Evolutionary conservation across 2,329 filamentous ascomycete species (phyloP).

Genomic region (Diaporthe humulicola): DNA sequence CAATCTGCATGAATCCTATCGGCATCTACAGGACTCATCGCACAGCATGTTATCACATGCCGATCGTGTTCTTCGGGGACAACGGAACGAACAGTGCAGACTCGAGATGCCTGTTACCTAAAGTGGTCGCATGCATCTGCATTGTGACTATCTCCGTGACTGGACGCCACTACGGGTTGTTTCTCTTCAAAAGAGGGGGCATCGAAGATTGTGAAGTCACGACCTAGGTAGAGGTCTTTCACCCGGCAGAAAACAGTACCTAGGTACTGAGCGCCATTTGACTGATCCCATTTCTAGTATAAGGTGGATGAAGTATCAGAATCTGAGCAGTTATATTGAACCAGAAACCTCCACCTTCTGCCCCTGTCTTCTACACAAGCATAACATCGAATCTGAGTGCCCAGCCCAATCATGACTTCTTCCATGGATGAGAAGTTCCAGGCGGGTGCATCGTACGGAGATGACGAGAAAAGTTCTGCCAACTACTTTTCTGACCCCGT

Average conservation of each 20-base stretch:
- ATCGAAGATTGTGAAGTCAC: neutral
- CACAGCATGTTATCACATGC: neutral
- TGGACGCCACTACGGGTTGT: conserved; percentile 5
- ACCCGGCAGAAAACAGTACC: neutral
- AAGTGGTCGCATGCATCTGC: neutral
- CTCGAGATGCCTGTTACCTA: neutral
- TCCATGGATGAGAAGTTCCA: conserved; percentile 50
- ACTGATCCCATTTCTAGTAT: neutral
- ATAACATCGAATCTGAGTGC: neutral
- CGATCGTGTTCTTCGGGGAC: neutral
- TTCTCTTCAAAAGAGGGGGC: neutral
- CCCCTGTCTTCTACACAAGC: neutral
- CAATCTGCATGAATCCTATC: neutral
- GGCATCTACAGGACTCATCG: neutral
- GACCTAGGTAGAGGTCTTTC: neutral
- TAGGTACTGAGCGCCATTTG: neutral
- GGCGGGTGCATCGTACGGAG: conserved; percentile 53
- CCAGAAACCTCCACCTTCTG: neutral
- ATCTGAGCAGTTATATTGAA: neutral
- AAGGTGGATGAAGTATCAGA: neutral
- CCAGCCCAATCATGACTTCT: neutral
- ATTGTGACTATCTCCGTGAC: neutral
- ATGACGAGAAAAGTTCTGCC: conserved; percentile 43
- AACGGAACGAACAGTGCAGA: too few species aligned
- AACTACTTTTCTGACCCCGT: conserved; percentile 48